Evolutionary conservation across 2,329 filamentous ascomycete genomes (phyloP).

Genomic region (Curvularia sp.): DNA sequence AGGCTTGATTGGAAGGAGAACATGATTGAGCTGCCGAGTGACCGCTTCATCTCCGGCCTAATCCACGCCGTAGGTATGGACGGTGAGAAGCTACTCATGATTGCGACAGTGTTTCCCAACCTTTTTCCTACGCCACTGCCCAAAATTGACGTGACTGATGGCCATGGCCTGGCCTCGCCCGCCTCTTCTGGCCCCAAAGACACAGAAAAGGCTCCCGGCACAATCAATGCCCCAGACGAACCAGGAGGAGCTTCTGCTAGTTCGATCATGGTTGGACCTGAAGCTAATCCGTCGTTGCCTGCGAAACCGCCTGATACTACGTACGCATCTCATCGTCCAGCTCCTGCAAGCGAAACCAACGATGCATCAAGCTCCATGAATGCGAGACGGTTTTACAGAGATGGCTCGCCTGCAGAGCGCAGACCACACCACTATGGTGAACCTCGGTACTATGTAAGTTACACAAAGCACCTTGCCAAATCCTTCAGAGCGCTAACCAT

Average conservation of each 20-base stretch:
- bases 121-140: conserved; percentile 54
- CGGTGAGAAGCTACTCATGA: conserved; percentile 60
- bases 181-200: conserved; percentile 42
- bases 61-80: conserved; percentile 63
- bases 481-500: conserved; percentile 25
- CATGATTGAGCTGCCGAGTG: conserved; percentile 67
- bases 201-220: conserved; percentile 32
- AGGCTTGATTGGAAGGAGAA: conserved; percentile 64
- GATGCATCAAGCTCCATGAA: conserved; percentile 23
- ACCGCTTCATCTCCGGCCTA: conserved; percentile 57
- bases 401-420: conserved; percentile 37
- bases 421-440: conserved; percentile 41
- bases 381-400: conserved; percentile 33
- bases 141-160: conserved; percentile 49
- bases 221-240: conserved; percentile 27
- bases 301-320: conserved; percentile 53
- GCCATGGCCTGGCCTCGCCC: conserved; percentile 35
- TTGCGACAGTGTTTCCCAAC: conserved; percentile 59
- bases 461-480: conserved; percentile 9
- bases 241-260: conserved; percentile 31
- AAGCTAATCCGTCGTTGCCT: conserved; percentile 45
- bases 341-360: conserved; percentile 28
- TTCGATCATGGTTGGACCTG: conserved; percentile 27
- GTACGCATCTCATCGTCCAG: conserved; percentile 56
- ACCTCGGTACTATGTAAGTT: conserved; percentile 47